These are phyloP conservation scores for Penicillium cosmopolitanum DNA, from an alignment of 495 filamentous ascomycete genomes.

Conservation along the genomic window DNA sequence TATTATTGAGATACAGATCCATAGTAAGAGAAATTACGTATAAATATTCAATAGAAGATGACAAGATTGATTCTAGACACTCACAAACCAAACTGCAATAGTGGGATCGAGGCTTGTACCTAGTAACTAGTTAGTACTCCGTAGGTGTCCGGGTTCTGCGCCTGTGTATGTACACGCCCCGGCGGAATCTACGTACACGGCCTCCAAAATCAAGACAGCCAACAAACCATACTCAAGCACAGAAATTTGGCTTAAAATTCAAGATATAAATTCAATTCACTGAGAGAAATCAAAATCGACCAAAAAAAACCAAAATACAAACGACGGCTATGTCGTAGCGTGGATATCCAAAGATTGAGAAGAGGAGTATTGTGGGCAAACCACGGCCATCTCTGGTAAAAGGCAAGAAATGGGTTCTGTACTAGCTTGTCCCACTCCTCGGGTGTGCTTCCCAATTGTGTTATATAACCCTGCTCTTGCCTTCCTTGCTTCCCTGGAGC, in stretches of 20 bases:
- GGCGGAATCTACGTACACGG: background rate
- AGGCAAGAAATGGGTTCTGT: slow-evolving; percentile 70
- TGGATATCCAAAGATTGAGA: slow-evolving; percentile 62
- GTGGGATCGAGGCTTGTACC: too few relatives aligned
- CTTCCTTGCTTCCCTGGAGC: background rate
- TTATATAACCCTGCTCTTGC: slow-evolving; percentile 13
- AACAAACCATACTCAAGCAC: background rate
- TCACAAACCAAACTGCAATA: too few relatives aligned
- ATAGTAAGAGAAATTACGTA: too few relatives aligned
- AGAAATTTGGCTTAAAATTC: background rate
- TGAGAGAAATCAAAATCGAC: background rate
- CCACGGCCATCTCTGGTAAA: slow-evolving; percentile 72
- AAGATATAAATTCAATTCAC: background rate
- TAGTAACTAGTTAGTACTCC: too few relatives aligned
- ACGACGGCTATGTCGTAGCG: slow-evolving; percentile 44
- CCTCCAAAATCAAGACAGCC: background rate
- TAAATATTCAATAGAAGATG: too few relatives aligned
- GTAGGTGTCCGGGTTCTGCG: too few relatives aligned
- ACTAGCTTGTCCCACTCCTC: slow-evolving; percentile 58
- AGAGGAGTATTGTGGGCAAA: slow-evolving; percentile 61
- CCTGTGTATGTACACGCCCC: background rate
- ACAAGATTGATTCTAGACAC: too few relatives aligned
- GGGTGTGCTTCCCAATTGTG: background rate
- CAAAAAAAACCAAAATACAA: slow-evolving; percentile 36
- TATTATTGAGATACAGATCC: too few relatives aligned